These are phyloP conservation scores for Coniochaeta sp. DNA, from an alignment of 2,329 filamentous ascomycete species.

Conservation along the genomic window DNA sequence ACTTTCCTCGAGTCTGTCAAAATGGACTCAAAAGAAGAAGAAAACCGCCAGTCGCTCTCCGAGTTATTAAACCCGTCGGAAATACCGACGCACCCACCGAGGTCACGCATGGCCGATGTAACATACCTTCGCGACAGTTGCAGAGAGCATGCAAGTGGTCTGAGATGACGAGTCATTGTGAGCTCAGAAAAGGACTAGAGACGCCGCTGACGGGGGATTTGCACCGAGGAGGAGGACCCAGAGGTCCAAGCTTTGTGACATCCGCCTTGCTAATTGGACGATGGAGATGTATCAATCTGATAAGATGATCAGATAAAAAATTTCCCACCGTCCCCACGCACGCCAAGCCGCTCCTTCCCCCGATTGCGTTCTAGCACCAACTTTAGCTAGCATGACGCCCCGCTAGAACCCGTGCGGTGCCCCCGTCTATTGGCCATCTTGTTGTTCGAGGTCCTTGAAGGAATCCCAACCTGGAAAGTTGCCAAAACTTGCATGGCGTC, in stretches of 20 bases:
- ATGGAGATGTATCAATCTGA: slow-evolving; percentile 1
- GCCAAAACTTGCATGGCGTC: background rate
- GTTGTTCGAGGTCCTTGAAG: background rate
- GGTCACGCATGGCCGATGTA: background rate
- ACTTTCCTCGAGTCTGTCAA: background rate
- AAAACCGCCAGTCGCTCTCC: no score
- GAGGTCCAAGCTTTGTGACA: no score
- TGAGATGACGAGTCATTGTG: background rate
- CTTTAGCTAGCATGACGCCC: background rate
- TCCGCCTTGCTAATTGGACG: background rate
- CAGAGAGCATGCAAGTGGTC: background rate
- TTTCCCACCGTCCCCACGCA: background rate
- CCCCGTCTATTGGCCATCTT: background rate
- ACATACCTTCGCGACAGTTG: background rate
- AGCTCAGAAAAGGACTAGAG: background rate
- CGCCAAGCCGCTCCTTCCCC: background rate
- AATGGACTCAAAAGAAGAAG: background rate
- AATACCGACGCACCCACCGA: no score
- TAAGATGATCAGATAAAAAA: slow-evolving; percentile 9
- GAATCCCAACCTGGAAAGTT: background rate
- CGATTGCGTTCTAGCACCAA: background rate
- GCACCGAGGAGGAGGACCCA: background rate
- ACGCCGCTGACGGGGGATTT: background rate
- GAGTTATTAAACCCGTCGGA: no score
- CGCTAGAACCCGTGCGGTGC: background rate